Conservation (phyloP, 2,329 filamentous ascomycete genomes). For the Ilyonectria mors-panacis region DNA sequence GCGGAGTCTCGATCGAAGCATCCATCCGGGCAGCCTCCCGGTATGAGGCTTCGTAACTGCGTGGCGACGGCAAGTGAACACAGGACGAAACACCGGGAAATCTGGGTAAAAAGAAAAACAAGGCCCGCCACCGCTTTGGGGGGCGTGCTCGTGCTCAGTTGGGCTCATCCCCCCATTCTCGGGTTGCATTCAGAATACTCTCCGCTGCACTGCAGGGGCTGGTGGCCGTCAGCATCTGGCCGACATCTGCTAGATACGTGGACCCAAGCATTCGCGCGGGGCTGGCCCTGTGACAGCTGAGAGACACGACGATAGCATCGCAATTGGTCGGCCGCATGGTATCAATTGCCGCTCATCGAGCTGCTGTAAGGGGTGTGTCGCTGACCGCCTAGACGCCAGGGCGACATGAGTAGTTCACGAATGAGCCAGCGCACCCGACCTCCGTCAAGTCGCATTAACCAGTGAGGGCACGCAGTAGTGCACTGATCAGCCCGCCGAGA, state of each 20-base stretch:
- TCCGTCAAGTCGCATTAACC: not conserved
- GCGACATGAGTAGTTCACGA: not conserved
- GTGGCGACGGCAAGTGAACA: constrained; percentile 21
- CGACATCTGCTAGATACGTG: constrained; percentile 14
- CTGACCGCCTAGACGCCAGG: not conserved
- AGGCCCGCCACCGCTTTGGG: not conserved
- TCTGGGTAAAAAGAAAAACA: not conserved
- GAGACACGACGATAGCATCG: not conserved
- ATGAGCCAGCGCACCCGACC: not conserved
- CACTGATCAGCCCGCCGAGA: not conserved
- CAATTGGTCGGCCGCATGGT: not conserved
- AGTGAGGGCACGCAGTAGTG: not conserved
- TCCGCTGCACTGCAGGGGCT: not conserved
- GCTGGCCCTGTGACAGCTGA: constrained; percentile 5
- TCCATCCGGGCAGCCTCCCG: constrained; percentile 3
- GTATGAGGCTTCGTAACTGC: constrained; percentile 5
- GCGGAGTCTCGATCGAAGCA: constrained; percentile 9
- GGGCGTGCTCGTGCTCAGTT: not conserved
- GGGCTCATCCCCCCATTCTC: not conserved
- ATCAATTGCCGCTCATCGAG: not conserved
- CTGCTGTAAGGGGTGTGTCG: not conserved
- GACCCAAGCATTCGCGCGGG: constrained; percentile 12
- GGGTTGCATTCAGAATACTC: not conserved
- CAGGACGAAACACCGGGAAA: constrained; percentile 24
- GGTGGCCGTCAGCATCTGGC: not conserved